phyloP scores from a whole-genome alignment of 768 basidiomycete genomes.

The Naganishia vaughanmartiniae region DNA sequence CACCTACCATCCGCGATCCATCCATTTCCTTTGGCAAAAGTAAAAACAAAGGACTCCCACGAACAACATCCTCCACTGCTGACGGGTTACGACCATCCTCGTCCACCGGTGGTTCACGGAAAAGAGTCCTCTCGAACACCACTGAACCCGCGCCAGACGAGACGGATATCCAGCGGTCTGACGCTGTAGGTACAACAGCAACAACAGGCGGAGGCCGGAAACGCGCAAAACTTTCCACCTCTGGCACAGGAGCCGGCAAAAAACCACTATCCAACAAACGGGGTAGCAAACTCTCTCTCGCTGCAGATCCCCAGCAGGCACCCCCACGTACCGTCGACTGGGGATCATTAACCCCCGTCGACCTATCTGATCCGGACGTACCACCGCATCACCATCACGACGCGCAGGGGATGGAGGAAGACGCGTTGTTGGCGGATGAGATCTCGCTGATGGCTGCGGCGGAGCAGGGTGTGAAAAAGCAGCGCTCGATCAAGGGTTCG shows the following conservation, averaged over 20 bases:
- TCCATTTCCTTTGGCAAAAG: neutral
- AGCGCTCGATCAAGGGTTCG: neutral
- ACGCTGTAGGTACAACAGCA: neutral
- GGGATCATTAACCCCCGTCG: too few relatives aligned
- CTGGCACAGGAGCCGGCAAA: neutral
- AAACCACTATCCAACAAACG: neutral
- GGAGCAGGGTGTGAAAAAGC: neutral
- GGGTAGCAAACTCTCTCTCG: neutral
- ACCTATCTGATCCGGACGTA: too few relatives aligned
- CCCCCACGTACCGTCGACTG: too few relatives aligned
- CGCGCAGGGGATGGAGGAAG: neutral
- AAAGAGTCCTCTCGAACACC: constrained; percentile 14
- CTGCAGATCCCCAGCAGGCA: too few relatives aligned
- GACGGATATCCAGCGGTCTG: neutral
- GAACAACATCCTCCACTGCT: neutral
- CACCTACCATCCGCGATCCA: neutral
- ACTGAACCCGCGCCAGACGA: neutral
- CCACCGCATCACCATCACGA: neutral
- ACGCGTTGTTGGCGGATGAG: constrained; percentile 17
- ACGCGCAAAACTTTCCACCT: neutral
- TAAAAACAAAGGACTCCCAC: neutral
- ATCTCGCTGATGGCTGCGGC: constrained; percentile 7
- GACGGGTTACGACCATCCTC: neutral
- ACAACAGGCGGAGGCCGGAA: neutral
- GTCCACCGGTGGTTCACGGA: constrained; percentile 1